Percentiles rank a stretch among this genome's conserved stretches.
These are phyloP conservation scores for Cicer pinnatifidum DNA, from an alignment of 306 rosid genomes.

Conservation along the genomic window DNA sequence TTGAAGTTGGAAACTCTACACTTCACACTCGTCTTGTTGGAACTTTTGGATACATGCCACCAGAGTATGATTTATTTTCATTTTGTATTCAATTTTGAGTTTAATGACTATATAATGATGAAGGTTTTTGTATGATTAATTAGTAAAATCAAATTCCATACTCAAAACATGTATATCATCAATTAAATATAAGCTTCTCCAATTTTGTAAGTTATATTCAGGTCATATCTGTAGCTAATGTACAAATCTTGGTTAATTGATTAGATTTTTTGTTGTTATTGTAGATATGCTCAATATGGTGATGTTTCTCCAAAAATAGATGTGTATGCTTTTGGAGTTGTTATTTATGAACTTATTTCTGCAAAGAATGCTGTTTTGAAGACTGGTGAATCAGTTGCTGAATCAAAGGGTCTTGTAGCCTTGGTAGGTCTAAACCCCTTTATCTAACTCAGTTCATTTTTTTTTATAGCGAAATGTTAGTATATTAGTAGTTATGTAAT, in stretches of 20 bases:
- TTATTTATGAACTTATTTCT: slow-evolving; percentile 52
- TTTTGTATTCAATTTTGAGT: background rate
- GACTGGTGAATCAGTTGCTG: slow-evolving; percentile 53
- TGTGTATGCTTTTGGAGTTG: slow-evolving; percentile 62
- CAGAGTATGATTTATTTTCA: slow-evolving; percentile 63
- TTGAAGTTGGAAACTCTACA: slow-evolving; percentile 74
- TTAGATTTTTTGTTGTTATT: slow-evolving; percentile 31
- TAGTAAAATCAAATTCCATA: too few species aligned
- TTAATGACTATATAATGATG: background rate
- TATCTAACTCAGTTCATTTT: background rate
- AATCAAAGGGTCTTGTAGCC: slow-evolving; percentile 75
- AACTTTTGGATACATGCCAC: slow-evolving; percentile 97
- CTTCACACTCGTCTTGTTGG: slow-evolving; percentile 82
- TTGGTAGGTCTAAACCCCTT: slow-evolving; percentile 56
- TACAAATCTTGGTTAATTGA: slow-evolving; percentile 27
- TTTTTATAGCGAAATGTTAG: background rate
- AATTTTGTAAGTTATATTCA: too few species aligned
- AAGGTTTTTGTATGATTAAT: too few species aligned
- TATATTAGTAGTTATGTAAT: background rate
- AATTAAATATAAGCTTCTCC: background rate
- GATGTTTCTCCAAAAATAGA: slow-evolving; percentile 86
- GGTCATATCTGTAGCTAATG: too few species aligned
- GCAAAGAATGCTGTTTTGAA: slow-evolving; percentile 79
- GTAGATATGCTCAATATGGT: slow-evolving; percentile 82
- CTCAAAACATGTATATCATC: background rate